Percentiles rank a stretch among this genome's conserved stretches.
phyloP scores from a whole-genome alignment of 345 rosid species.

The Eutrema japonicum region DNA sequence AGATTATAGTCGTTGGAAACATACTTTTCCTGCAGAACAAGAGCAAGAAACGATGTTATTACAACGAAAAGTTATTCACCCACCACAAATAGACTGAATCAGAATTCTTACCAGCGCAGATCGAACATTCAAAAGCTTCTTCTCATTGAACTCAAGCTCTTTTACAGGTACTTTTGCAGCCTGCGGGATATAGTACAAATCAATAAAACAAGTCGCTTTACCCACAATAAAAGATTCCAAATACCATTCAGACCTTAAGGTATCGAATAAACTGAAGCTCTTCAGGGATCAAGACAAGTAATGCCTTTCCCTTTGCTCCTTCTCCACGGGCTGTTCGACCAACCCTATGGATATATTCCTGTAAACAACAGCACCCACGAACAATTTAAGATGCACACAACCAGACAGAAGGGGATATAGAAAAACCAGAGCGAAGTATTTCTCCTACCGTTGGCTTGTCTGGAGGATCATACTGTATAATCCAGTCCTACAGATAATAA shows the following conservation, averaged over 20 bases:
- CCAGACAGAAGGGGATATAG: neutral
- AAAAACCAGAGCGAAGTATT: neutral
- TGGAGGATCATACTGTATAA: conserved; percentile 97
- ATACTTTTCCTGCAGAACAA: conserved; percentile 71
- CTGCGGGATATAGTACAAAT: conserved; percentile 43
- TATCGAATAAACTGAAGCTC: conserved; percentile 89
- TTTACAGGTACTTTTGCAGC: conserved; percentile 92
- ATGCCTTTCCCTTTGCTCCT: conserved; percentile 94
- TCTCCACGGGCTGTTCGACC: conserved; percentile 99
- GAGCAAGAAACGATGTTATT: conserved; percentile 17
- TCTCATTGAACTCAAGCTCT: conserved; percentile 84
- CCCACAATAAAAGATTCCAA: neutral
- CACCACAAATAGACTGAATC: conserved; percentile 4
- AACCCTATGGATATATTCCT: conserved; percentile 99
- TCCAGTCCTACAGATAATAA: conserved; percentile 79
- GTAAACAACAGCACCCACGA: conserved; percentile 34
- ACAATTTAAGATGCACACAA: conserved; percentile 21
- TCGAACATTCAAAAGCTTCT: conserved; percentile 80
- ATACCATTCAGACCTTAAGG: conserved; percentile 61
- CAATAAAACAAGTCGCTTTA: conserved; percentile 7
- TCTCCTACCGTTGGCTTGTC: conserved; percentile 80
- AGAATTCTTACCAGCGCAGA: conserved; percentile 73
- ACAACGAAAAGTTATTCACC: conserved; percentile 6
- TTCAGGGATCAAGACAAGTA: conserved; percentile 90
- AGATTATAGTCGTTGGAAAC: conserved; percentile 69